Base-by-base conservation (phyloP, 768 basidiomycete genomes). In the Epithele typhae region DNA sequence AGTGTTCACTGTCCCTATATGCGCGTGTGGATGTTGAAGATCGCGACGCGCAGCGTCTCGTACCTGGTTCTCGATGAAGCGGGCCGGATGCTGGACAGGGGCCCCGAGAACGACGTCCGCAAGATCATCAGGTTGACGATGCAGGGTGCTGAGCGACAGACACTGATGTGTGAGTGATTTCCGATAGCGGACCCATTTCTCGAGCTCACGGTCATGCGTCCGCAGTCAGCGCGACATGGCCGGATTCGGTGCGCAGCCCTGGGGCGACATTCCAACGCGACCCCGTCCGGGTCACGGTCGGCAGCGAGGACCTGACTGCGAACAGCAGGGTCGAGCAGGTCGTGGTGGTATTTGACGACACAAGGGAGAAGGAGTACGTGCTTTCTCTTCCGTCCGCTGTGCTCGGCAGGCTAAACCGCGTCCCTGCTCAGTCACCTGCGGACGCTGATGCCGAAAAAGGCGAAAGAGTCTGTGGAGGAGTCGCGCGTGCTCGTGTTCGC, bases 51-150 rank as follows among this genome's bases (percentile, higher is more conserved):
- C 52, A 92, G 88, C 22, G 92, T 98, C 12, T 73, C 81, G 35
- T 99, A 94, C 68, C 72, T 98, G 18, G 95, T 97, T 9, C 71
- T 99, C 51, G 96, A 99, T 61, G 96, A 99, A 69, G 96, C 96
- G 5, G 95, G 97, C 68, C 78, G 95, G 41, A 97, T 97, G 95
- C 74, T 99, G 40, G 96, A 98, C 64, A 92, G 87, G 65, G 96
- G 95, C 0, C 98, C 98, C 63, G 96, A 99, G 64, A 96, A 98
- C 59, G 96, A 97, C 62, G 95, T 98, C 49, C 75, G 92, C 43
- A 79, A 74, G 49, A 98, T 99, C 60, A 93, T 98, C 51, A 82
- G 78, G 7, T 71, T 75, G 46, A 81, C 84, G 2, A 77, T 82
- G 68, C 79, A 79, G 60, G 73, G 76, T 27, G 63, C 72, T n/a